These are phyloP conservation scores for Ilex asprella DNA, from an alignment of 257 asterid species.

Conservation along the genomic window DNA sequence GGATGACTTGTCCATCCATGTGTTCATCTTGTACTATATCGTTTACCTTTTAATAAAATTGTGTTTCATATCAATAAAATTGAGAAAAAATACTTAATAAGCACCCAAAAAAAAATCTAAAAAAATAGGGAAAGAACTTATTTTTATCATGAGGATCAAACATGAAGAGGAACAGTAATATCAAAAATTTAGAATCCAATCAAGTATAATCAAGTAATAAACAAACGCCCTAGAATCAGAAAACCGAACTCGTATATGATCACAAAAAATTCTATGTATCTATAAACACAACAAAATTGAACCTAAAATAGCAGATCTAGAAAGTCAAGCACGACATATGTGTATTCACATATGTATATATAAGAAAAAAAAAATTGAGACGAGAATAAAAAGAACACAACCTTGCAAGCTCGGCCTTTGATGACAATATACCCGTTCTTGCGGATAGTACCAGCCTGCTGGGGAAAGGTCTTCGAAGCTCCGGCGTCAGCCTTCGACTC, in stretches of 20 bases:
- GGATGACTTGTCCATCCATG: no score
- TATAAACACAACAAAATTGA: background rate
- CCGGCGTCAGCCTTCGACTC: conserved; percentile 51
- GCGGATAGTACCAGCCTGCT: conserved; percentile 67
- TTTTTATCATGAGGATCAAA: background rate
- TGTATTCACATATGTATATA: background rate
- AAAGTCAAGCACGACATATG: background rate
- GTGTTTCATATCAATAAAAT: no score
- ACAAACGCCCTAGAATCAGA: background rate
- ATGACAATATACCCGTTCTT: conserved; percentile 56
- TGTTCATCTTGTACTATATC: no score
- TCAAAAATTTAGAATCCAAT: background rate
- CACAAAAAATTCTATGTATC: no score
- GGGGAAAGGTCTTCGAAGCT: conserved; percentile 59
- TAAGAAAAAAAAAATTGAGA: background rate
- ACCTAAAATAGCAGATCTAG: background rate
- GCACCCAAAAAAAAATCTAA: no score
- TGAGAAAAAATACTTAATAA: no score
- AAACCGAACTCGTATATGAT: background rate
- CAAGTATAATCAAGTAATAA: no score
- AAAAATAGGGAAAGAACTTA: no score
- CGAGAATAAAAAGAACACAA: background rate
- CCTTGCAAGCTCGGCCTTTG: conserved; percentile 65
- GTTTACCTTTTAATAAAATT: no score
- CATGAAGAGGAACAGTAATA: background rate